These are phyloP conservation scores for Solanum gandarillasii DNA, from an alignment of 257 asterid genomes.

Conservation along the genomic window DNA sequence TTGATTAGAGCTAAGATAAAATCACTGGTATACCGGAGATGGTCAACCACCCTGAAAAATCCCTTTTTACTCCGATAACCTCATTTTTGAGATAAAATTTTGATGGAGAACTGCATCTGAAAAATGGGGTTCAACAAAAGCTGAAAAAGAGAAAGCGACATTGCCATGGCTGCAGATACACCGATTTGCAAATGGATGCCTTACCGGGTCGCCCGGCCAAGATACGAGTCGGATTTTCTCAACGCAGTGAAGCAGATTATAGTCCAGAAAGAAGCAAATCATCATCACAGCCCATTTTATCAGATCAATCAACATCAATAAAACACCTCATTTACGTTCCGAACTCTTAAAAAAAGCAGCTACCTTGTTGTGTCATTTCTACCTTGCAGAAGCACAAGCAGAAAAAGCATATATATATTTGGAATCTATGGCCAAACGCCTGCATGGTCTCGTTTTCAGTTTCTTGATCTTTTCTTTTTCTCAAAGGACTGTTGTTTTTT, in stretches of 20 bases:
- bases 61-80: background rate
- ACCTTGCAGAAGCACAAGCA: background rate
- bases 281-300: background rate
- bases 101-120: background rate
- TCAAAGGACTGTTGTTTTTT: background rate
- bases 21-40: background rate
- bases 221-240: background rate
- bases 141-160: background rate
- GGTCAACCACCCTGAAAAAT: background rate
- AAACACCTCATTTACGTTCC: background rate
- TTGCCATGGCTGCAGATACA: slow-evolving; percentile 18
- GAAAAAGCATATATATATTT: background rate
- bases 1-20: background rate
- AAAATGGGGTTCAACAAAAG: background rate
- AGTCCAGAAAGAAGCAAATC: background rate
- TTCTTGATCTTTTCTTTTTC: background rate
- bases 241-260: background rate
- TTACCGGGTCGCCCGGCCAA: background rate
- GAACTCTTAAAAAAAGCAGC: background rate
- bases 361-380: background rate
- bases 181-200: background rate
- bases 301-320: background rate
- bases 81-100: background rate
- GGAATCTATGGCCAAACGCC: background rate
- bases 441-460: background rate